Conservation (phyloP, 2,329 filamentous ascomycete genomes). For the Hypomyces perniciosus region DNA sequence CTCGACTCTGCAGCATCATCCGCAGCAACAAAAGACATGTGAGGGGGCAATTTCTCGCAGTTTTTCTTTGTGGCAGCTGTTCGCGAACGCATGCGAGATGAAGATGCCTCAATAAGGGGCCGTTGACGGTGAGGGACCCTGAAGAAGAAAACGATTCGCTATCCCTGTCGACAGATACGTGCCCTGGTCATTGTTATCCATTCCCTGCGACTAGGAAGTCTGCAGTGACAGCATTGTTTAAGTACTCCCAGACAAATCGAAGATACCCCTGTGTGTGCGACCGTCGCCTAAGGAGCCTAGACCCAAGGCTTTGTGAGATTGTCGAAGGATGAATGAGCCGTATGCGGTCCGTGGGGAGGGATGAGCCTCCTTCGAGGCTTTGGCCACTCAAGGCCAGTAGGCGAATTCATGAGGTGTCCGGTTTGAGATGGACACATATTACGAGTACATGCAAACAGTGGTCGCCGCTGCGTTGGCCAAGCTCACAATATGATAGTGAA, state of each 20-base stretch:
- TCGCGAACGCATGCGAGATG: background rate
- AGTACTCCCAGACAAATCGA: too few species aligned
- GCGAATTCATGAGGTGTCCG: background rate
- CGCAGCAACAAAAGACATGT: background rate
- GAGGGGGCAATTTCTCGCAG: background rate
- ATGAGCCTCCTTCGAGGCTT: too few species aligned
- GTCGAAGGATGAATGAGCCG: background rate
- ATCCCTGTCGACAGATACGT: background rate
- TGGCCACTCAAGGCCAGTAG: background rate
- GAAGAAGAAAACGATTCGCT: background rate
- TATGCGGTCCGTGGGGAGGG: background rate
- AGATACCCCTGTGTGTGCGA: too few species aligned
- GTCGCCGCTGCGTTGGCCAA: background rate
- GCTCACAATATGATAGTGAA: background rate
- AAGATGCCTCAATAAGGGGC: background rate
- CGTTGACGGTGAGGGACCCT: background rate
- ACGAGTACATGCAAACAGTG: background rate
- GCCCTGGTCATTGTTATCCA: too few species aligned
- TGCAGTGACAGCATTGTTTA: too few species aligned
- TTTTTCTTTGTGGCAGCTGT: background rate
- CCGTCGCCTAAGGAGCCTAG: too few species aligned
- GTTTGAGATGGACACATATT: background rate
- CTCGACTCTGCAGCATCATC: background rate
- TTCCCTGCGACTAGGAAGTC: too few species aligned
- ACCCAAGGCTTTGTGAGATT: too few species aligned